A percentile compares a stretch with the other conserved stretches of the same genome.
Conservation (phyloP, 2,329 filamentous ascomycete species). For the Stagonosporopsis tanaceti region DNA sequence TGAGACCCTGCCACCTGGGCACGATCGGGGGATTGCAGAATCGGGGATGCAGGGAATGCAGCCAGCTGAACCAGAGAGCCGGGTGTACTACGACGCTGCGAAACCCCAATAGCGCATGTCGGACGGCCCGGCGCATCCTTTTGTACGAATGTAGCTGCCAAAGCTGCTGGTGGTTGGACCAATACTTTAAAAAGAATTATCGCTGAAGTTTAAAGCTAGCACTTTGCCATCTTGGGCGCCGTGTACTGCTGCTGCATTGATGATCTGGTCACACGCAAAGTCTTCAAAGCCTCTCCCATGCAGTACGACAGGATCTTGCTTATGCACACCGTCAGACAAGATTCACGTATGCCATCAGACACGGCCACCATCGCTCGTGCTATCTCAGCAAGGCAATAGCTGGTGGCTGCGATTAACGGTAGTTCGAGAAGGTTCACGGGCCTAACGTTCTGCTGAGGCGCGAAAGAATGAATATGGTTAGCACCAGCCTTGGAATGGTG, state of each 20-base stretch:
- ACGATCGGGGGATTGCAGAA: slow-evolving; percentile 9
- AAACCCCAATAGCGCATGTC: slow-evolving; percentile 1
- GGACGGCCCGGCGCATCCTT: background rate
- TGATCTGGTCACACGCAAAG: slow-evolving; percentile 9
- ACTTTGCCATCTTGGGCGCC: slow-evolving; percentile 17
- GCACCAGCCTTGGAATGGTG: background rate
- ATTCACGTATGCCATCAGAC: background rate
- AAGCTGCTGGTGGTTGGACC: slow-evolving; percentile 24
- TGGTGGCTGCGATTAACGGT: slow-evolving; percentile 10
- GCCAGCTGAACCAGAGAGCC: slow-evolving; percentile 10
- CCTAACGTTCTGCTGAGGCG: slow-evolving; percentile 12
- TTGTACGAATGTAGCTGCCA: slow-evolving; percentile 9
- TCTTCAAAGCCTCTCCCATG: slow-evolving; percentile 11
- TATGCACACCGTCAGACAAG: slow-evolving; percentile 6
- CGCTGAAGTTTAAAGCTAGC: slow-evolving; percentile 16
- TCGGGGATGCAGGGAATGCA: slow-evolving; percentile 16
- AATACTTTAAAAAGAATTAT: slow-evolving; percentile 20
- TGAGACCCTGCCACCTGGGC: slow-evolving; percentile 9
- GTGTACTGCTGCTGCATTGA: slow-evolving; percentile 10
- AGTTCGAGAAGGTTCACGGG: slow-evolving; percentile 9
- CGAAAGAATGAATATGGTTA: background rate
- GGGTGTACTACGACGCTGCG: slow-evolving; percentile 10
- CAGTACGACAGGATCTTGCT: slow-evolving; percentile 14
- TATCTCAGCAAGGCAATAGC: slow-evolving; percentile 1
- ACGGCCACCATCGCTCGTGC: slow-evolving; percentile 1